Conservation (phyloP, 139 green algal species). For the Chlorella sorokiniana region DNA sequence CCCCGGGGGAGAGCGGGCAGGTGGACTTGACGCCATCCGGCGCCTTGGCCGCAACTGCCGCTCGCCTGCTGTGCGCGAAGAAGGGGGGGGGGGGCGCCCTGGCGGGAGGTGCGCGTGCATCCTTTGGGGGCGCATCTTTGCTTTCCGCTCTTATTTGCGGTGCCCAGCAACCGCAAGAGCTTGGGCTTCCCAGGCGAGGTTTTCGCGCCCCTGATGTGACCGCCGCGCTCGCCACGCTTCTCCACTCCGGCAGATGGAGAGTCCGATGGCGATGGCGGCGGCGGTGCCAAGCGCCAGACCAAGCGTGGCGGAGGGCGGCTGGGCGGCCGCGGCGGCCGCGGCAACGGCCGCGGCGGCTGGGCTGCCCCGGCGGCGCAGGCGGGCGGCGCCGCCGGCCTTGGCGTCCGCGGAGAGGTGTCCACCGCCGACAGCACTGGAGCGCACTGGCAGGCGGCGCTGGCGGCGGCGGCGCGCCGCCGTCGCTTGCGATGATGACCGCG, state of each 20-base stretch:
- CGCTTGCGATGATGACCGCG: neutral
- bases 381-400: neutral
- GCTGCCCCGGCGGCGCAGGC: neutral
- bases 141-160: no score
- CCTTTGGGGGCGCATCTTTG: no score
- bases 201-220: no score
- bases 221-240: no score
- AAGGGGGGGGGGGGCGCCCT: no score
- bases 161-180: no score
- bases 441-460: neutral
- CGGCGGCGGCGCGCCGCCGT: neutral
- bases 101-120: no score
- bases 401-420: neutral
- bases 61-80: no score
- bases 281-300: neutral
- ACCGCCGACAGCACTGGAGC: neutral
- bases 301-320: neutral
- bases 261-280: neutral
- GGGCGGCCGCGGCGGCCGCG: neutral
- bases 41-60: no score
- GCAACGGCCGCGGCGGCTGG: constrained; percentile 15
- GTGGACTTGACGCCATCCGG: no score
- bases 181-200: no score
- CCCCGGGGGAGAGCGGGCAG: no score
- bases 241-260: neutral